Evolutionary conservation across 129 eudicot species (phyloP).

Genomic region (Arctium minus): DNA sequence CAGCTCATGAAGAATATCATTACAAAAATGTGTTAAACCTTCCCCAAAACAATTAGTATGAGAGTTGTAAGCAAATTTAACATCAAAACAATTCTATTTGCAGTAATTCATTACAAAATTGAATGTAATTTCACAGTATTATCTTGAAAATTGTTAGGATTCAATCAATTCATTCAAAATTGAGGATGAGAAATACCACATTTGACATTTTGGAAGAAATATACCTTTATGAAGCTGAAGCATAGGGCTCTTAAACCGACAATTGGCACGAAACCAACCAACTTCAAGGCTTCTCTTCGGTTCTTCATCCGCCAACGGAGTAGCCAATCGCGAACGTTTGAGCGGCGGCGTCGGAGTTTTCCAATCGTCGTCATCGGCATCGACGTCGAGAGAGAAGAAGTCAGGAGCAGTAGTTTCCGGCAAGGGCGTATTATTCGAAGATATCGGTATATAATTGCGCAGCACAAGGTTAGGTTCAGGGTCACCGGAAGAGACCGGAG

Average conservation of each 20-base stretch:
- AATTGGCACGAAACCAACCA: constrained; percentile 73
- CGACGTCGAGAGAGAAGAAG: constrained; percentile 69
- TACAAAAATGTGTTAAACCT: neutral
- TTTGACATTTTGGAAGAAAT: neutral
- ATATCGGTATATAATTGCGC: constrained; percentile 58
- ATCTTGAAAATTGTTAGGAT: neutral
- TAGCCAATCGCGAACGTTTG: constrained; percentile 27
- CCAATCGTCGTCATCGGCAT: constrained; percentile 20
- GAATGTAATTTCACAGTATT: neutral
- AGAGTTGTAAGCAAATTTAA: neutral
- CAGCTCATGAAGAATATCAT: neutral
- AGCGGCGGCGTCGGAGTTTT: constrained; percentile 9
- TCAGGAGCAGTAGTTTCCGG: constrained; percentile 55
- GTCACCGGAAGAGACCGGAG: constrained; percentile 28
- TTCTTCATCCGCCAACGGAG: constrained; percentile 20
- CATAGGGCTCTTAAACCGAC: constrained; percentile 83
- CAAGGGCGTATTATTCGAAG: constrained; percentile 15
- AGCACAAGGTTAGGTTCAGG: constrained; percentile 48
- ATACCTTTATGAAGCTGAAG: constrained; percentile 92
- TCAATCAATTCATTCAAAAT: neutral
- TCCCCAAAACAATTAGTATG: neutral
- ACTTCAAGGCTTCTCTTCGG: constrained; percentile 50
- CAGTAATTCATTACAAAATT: neutral
- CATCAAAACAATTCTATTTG: neutral
- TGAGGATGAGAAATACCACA: neutral